Base-by-base conservation (phyloP, 208 protist species). In the Leptomonas seymouri region DNA sequence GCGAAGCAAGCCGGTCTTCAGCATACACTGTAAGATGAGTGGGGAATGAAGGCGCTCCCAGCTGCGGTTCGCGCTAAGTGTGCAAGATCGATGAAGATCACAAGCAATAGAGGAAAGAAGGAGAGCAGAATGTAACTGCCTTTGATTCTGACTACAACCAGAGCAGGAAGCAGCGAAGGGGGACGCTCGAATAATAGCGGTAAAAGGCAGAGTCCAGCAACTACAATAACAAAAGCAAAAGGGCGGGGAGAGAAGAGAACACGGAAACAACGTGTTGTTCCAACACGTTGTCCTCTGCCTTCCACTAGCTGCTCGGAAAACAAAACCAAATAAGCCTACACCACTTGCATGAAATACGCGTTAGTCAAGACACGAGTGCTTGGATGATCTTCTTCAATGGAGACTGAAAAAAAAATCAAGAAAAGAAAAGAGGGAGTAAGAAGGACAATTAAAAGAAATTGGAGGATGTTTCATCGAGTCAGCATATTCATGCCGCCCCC, bases 211-310 rank as follows among this genome's bases (percentile, higher is more conserved):
- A n/a, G n/a, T n/a, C n/a, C n/a, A n/a, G n/a, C n/a, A n/a, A n/a
- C n/a, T n/a, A n/a, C n/a, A 54, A 23, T 18, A 49, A 39, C 16
- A n/a, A 1, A 50, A 61, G 16, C 36, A 50, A 44, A 7, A 55
- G 59, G 81, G 65, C 48, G 81, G 65, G 27, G 8, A 88, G 23
- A 42, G 80, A 83, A 77, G 80, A 80, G 39, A 9, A 62, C 42
- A 59, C 60, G 62, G 62, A 42, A 60, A 71, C 3, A 30, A 70
- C 36, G n/a, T n/a, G n/a, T n/a, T n/a, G n/a, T n/a, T n/a, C n/a
- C n/a, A 18, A 11, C 27, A 51, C 25, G 8, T 27, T 51, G 46
- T 51, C 18, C 44, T 44, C n/a, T 44, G 39, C 39, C 39, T 44
- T 44, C 14, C 11, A 7, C 39, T 44, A n/a, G n/a, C n/a, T n/a